Conservation (phyloP, 2,329 filamentous ascomycete species). For the Cladosporium sp. region DNA sequence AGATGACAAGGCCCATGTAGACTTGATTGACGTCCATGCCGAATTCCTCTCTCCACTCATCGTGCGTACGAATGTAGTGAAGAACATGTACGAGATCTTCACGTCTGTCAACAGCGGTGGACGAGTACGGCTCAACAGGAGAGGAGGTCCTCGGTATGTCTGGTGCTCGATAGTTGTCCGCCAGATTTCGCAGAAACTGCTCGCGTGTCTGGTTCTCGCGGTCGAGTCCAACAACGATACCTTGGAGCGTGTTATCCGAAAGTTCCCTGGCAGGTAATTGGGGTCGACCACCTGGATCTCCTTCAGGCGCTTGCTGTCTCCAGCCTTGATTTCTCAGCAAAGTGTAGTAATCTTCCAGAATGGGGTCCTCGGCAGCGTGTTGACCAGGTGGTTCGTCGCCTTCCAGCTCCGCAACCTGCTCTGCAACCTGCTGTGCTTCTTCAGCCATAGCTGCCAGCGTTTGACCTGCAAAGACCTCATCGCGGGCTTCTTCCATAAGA, state of each 20-base stretch:
- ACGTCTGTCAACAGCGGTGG: background rate
- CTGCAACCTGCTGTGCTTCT: background rate
- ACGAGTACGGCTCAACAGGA: conserved; percentile 7
- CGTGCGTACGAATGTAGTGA: background rate
- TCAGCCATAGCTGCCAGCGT: background rate
- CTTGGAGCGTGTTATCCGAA: conserved; percentile 17
- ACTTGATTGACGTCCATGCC: background rate
- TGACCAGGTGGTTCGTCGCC: conserved; percentile 8
- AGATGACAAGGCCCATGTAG: conserved; percentile 3
- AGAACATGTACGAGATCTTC: conserved; percentile 1
- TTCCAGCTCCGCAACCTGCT: background rate
- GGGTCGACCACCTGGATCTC: background rate
- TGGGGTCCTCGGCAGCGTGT: conserved; percentile 14
- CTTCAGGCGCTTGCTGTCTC: conserved; percentile 15
- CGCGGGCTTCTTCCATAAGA: conserved; percentile 12
- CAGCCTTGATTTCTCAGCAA: conserved; percentile 26
- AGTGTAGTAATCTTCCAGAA: conserved; percentile 28
- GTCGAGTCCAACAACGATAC: conserved; percentile 5
- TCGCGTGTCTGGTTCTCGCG: background rate
- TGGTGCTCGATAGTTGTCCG: background rate
- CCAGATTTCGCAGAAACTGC: no score
- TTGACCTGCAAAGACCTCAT: conserved; percentile 13
- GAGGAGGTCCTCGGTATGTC: background rate
- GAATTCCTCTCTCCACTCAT: background rate
- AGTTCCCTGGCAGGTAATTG: background rate